Evolutionary conservation across 225 moss, liverwort and hornwort species (phyloP).

Genomic region (Antitrichia curtipendula): DNA sequence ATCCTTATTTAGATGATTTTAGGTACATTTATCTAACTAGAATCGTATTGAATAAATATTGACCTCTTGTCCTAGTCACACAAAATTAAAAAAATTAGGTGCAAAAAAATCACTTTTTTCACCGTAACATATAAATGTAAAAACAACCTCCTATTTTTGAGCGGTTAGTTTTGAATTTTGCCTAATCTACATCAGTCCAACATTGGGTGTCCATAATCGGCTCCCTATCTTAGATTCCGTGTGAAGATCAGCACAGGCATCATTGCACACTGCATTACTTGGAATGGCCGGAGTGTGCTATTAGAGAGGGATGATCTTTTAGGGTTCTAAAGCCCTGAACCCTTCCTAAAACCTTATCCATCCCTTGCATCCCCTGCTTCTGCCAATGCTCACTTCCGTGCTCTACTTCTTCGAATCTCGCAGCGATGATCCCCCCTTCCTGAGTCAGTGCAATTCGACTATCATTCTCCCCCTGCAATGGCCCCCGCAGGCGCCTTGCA

Average conservation of each 20-base stretch:
- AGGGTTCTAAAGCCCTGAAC: slow-evolving; percentile 1
- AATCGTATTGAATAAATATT: not conserved
- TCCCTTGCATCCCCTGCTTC: not conserved
- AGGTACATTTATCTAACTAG: not conserved
- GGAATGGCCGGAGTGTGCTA: not conserved
- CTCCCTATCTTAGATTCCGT: too few species aligned
- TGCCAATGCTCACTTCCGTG: not conserved
- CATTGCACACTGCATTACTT: not conserved
- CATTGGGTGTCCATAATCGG: too few species aligned
- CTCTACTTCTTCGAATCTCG: not conserved
- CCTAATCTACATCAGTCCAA: too few species aligned
- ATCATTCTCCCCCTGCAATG: not conserved
- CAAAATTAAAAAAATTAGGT: not conserved
- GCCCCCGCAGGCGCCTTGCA: slow-evolving; percentile 7
- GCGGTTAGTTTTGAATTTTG: not conserved
- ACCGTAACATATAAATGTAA: accelerated
- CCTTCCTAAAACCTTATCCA: not conserved
- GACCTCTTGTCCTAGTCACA: accelerated
- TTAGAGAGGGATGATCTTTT: not conserved
- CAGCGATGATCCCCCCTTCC: not conserved
- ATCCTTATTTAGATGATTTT: not conserved
- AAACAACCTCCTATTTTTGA: not conserved
- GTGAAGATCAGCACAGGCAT: too few species aligned
- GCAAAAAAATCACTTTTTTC: accelerated
- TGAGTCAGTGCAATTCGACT: not conserved